These are phyloP conservation scores for Zea luxurians DNA, from an alignment of 176 grass and related monocot genomes.

Conservation along the genomic window DNA sequence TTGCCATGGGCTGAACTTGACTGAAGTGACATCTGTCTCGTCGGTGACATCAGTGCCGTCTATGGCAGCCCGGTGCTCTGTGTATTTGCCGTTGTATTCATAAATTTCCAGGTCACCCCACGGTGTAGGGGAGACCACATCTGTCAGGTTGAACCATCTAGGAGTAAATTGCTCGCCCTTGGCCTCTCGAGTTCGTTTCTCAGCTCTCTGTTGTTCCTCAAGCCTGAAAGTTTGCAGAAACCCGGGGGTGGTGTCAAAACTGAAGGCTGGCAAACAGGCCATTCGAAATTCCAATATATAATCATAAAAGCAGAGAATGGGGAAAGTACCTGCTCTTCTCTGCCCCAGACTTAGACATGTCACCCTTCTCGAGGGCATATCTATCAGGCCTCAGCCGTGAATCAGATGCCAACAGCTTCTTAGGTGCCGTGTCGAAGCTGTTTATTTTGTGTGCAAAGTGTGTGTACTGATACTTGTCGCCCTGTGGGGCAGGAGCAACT, in stretches of 20 bases:
- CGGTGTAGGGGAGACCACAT: conserved; percentile 61
- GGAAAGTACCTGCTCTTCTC: conserved; percentile 76
- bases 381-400: conserved; percentile 88
- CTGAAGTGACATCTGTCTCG: conserved; percentile 44
- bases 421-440: conserved; percentile 84
- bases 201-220: conserved; percentile 86
- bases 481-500: conserved; percentile 59
- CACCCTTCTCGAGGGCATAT: conserved; percentile 86
- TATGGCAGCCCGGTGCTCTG: conserved; percentile 58
- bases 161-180: conserved; percentile 70
- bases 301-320: background rate
- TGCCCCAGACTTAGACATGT: conserved; percentile 84
- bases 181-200: conserved; percentile 75
- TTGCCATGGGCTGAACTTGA: conserved; percentile 92
- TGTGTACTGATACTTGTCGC: conserved; percentile 92
- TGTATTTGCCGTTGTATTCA: conserved; percentile 84
- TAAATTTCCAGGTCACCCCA: conserved; percentile 95
- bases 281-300: background rate
- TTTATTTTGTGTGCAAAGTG: conserved; percentile 93
- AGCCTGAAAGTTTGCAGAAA: conserved; percentile 55
- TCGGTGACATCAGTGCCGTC: conserved; percentile 42
- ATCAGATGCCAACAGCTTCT: conserved; percentile 83
- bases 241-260: background rate
- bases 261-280: background rate
- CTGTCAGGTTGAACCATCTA: conserved; percentile 80